Percentiles rank a stretch among this genome's conserved stretches.
phyloP scores from a whole-genome alignment of 371 early-diverging fungal species.

The Mortierella sp. region DNA sequence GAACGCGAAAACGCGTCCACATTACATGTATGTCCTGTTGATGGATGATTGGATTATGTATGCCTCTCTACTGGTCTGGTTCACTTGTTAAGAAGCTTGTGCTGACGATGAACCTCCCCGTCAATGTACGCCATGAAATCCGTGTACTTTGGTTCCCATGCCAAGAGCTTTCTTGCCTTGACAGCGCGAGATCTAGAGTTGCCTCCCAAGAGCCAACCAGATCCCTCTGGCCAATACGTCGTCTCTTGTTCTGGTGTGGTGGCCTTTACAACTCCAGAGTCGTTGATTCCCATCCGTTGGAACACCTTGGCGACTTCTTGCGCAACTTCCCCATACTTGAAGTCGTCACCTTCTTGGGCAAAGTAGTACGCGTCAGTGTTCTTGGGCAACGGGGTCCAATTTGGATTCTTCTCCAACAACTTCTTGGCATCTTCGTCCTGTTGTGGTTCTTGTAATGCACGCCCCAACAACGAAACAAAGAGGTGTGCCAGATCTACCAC shows the following conservation, averaged over 20 bases:
- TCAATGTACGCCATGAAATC: conserved; percentile 28
- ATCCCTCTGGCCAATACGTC: conserved; percentile 13
- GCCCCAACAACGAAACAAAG: conserved; percentile 36
- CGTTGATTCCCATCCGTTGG: conserved; percentile 21
- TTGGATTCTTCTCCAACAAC: background rate
- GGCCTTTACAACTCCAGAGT: conserved; percentile 12
- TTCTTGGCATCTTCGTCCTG: conserved; percentile 2
- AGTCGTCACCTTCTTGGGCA: conserved; percentile 51
- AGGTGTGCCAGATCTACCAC: conserved; percentile 49
- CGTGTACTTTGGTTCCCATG: conserved; percentile 35
- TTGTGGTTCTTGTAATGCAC: conserved; percentile 43
- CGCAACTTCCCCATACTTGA: conserved; percentile 39
- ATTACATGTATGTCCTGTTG: too few species aligned
- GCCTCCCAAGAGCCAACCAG: conserved; percentile 17
- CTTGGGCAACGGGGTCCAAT: conserved; percentile 26
- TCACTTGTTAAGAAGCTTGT: background rate
- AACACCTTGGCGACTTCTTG: conserved; percentile 43
- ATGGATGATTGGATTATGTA: too few species aligned
- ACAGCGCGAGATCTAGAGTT: conserved; percentile 37
- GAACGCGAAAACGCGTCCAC: too few species aligned
- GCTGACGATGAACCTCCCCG: conserved; percentile 29
- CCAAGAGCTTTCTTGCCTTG: conserved; percentile 28
- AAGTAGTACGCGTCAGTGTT: conserved; percentile 55
- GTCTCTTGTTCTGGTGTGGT: conserved; percentile 20
- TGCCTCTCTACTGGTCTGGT: too few species aligned